Evolutionary conservation across 2,329 filamentous ascomycete genomes (phyloP).

Genomic region (Fusarium oligoseptatum): DNA sequence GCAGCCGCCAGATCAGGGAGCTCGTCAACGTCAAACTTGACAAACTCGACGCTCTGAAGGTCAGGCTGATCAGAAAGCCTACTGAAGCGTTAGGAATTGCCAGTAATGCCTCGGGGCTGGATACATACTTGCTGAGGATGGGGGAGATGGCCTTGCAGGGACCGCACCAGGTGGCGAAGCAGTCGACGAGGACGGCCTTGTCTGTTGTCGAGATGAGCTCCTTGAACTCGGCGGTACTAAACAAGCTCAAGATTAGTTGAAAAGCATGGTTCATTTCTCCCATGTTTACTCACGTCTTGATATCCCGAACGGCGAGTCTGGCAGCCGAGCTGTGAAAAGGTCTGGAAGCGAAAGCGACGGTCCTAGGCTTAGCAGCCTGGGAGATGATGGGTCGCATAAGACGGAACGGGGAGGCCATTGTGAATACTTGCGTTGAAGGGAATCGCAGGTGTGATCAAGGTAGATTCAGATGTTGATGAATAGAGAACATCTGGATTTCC

Average conservation of each 20-base stretch:
- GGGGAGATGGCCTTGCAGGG: constrained; percentile 95
- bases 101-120: neutral
- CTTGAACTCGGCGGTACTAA: constrained; percentile 67
- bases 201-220: constrained; percentile 63
- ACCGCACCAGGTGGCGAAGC: constrained; percentile 79
- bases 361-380: constrained; percentile 35
- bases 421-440: neutral
- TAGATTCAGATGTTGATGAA: constrained; percentile 4
- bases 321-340: constrained; percentile 54
- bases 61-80: constrained; percentile 55
- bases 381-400: constrained; percentile 36
- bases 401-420: constrained; percentile 38
- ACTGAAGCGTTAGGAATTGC: neutral
- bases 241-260: neutral
- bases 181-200: constrained; percentile 80
- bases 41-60: constrained; percentile 76
- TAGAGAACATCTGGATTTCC: constrained; percentile 31
- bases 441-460: neutral
- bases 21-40: constrained; percentile 93
- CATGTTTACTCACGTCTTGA: constrained; percentile 52
- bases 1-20: constrained; percentile 80
- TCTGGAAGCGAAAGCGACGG: constrained; percentile 27
- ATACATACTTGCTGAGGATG: constrained; percentile 61
- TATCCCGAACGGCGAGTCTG: constrained; percentile 61
- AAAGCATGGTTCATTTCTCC: neutral